phyloP scores from a whole-genome alignment of 306 rosid species.

The Rubus idaeus region DNA sequence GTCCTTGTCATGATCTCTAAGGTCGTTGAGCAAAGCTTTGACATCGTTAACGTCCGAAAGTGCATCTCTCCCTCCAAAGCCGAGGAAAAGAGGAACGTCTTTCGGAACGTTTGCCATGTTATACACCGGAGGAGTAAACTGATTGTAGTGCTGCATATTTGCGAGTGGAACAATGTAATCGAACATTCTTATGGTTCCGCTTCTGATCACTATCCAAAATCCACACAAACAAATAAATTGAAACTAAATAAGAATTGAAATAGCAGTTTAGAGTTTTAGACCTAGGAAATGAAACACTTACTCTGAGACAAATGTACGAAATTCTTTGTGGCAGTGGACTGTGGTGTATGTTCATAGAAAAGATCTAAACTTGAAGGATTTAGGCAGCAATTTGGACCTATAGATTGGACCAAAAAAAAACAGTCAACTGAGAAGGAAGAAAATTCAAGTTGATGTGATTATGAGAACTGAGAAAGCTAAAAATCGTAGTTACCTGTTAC shows the following conservation, averaged over 20 bases:
- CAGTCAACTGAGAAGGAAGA: neutral
- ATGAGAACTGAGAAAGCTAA: neutral
- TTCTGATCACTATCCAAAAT: slow-evolving; percentile 64
- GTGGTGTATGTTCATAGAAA: slow-evolving; percentile 59
- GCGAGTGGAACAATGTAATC: slow-evolving; percentile 37
- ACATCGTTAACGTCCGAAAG: slow-evolving; percentile 72
- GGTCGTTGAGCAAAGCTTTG: slow-evolving; percentile 43
- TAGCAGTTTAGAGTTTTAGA: neutral
- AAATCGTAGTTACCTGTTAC: neutral
- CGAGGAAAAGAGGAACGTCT: slow-evolving; percentile 60
- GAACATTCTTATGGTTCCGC: slow-evolving; percentile 57
- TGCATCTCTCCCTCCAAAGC: slow-evolving; percentile 67
- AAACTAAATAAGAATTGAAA: neutral
- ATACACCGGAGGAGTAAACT: slow-evolving; percentile 55
- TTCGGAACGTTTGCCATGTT: slow-evolving; percentile 64
- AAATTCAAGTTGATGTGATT: neutral
- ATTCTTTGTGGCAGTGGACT: slow-evolving; percentile 74
- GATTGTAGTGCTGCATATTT: neutral
- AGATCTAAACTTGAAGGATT: slow-evolving; percentile 44
- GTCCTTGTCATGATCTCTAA: slow-evolving; percentile 56
- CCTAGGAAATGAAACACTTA: slow-evolving; percentile 29
- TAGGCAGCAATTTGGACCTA: slow-evolving; percentile 49
- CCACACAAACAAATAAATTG: neutral
- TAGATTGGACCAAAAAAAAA: neutral
- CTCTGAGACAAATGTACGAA: slow-evolving; percentile 75